phyloP scores from a whole-genome alignment of 2,329 filamentous ascomycete genomes.

The Microcyclospora tardicrescens region DNA sequence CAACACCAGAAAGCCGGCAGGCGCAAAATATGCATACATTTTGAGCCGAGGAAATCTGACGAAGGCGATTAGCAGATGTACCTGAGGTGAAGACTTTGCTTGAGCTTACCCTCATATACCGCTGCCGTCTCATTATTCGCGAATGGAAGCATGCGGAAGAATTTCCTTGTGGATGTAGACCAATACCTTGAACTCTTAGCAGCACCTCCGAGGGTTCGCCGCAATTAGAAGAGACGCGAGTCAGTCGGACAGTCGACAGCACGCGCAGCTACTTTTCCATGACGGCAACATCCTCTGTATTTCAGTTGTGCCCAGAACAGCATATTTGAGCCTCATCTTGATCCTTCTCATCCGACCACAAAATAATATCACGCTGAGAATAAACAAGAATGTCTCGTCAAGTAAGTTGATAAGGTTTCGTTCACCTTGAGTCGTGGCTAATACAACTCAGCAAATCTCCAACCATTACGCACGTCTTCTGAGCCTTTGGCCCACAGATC shows the following conservation, averaged over 20 bases:
- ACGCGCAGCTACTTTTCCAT: too few species aligned
- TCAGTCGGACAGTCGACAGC: too few species aligned
- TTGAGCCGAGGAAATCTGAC: constrained; percentile 17
- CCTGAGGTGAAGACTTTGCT: too few species aligned
- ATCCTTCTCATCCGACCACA: not conserved
- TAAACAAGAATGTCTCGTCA: constrained; percentile 13
- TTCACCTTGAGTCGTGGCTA: constrained; percentile 1
- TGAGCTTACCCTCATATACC: constrained; percentile 13
- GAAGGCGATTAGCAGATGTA: too few species aligned
- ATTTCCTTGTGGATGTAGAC: too few species aligned
- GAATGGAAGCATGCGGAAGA: too few species aligned
- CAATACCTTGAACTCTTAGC: too few species aligned
- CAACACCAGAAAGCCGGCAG: constrained; percentile 12
- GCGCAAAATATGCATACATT: constrained; percentile 23
- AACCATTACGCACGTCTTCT: constrained; percentile 39
- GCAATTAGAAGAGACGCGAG: too few species aligned
- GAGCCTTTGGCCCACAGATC: constrained; percentile 37
- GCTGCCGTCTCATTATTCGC: constrained; percentile 16
- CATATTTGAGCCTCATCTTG: too few species aligned
- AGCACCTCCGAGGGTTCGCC: too few species aligned
- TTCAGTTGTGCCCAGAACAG: too few species aligned
- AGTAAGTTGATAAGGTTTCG: constrained; percentile 3
- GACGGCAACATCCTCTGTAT: too few species aligned
- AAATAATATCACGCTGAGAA: not conserved
- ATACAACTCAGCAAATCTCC: constrained; percentile 20